phyloP scores from a whole-genome alignment of 345 rosid genomes.

The Brassica cretica region DNA sequence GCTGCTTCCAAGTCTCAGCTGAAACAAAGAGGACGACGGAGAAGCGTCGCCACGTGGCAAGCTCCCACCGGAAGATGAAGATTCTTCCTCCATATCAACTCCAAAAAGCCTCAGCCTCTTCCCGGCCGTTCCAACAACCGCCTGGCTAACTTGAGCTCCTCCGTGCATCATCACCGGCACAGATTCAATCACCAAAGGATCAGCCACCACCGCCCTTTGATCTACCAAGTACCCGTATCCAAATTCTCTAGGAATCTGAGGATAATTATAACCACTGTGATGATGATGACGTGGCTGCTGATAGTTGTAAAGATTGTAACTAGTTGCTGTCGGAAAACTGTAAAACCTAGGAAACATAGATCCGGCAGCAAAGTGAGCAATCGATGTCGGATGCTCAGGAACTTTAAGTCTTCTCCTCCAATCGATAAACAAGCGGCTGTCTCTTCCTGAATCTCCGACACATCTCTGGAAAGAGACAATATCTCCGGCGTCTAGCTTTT shows the following conservation, averaged over 20 bases:
- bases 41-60: conserved; percentile 34
- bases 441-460: conserved; percentile 56
- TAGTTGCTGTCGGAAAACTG: conserved; percentile 41
- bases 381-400: conserved; percentile 36
- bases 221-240: conserved; percentile 36
- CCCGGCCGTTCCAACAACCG: conserved; percentile 34
- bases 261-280: conserved; percentile 26
- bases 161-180: conserved; percentile 39
- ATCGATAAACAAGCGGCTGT: conserved; percentile 67
- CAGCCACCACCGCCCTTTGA: conserved; percentile 34
- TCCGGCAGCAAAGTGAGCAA: conserved; percentile 43
- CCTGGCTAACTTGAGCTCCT: conserved; percentile 26
- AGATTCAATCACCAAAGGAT: conserved; percentile 37
- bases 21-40: conserved; percentile 26
- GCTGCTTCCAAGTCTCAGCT: conserved; percentile 35
- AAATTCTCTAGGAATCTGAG: conserved; percentile 36
- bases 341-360: conserved; percentile 62
- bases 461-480: conserved; percentile 85
- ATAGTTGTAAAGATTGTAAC: conserved; percentile 38
- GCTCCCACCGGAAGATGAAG: conserved; percentile 37
- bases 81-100: conserved; percentile 53
- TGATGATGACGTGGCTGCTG: conserved; percentile 37
- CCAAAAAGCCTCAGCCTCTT: conserved; percentile 66
- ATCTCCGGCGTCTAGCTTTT: conserved; percentile 92
- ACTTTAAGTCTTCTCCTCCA: conserved; percentile 75